phyloP scores from a whole-genome alignment of 2,329 filamentous ascomycete species.

The Pseudocercospora fuligena region DNA sequence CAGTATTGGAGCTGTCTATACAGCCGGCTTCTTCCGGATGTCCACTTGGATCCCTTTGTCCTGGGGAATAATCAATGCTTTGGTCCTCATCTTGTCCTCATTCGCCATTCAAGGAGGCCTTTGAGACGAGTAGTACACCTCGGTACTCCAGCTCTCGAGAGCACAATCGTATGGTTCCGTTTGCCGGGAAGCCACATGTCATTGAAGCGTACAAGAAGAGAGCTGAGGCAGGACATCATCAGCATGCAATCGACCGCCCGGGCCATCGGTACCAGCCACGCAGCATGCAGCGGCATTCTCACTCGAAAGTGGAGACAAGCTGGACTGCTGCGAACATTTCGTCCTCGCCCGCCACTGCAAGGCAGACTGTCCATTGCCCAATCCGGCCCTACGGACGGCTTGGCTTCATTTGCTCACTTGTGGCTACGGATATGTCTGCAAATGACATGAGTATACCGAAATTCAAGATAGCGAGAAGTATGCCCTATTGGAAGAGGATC shows the following conservation, averaged over 20 bases:
- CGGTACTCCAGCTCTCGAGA: not conserved
- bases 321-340: not conserved
- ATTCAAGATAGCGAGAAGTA: not conserved
- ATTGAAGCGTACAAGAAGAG: constrained; percentile 13
- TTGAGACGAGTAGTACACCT: constrained; percentile 49
- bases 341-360: not conserved
- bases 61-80: constrained; percentile 82
- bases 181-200: constrained; percentile 2
- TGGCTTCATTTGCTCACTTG: not conserved
- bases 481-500: not conserved
- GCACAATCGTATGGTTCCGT: not conserved
- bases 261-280: not conserved
- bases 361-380: not conserved
- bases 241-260: constrained; percentile 12
- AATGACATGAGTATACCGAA: not conserved
- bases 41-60: constrained; percentile 92
- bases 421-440: not conserved
- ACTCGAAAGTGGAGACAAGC: not conserved
- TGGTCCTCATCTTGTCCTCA: constrained; percentile 82
- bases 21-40: constrained; percentile 83
- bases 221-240: constrained; percentile 15
- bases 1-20: constrained; percentile 79
- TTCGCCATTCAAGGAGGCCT: constrained; percentile 92
- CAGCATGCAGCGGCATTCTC: not conserved
- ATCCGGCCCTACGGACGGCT: not conserved